These are phyloP conservation scores for Fallopia convolvulus DNA, from an alignment of 148 eudicot genomes.

Conservation along the genomic window DNA sequence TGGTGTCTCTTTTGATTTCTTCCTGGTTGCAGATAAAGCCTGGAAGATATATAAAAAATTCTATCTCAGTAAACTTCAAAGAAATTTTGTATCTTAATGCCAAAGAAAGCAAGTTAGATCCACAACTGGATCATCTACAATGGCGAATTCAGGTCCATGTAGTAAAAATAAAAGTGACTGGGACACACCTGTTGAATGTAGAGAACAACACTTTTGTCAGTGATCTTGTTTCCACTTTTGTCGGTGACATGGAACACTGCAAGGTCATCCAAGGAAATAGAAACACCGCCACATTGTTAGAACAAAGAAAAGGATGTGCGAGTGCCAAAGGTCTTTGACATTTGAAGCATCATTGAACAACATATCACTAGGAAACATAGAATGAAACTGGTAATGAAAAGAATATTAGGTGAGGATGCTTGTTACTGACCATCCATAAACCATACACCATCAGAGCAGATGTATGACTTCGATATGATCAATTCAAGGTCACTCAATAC, in stretches of 20 bases:
- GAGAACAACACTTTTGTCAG: slow-evolving; percentile 33
- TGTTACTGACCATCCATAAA: slow-evolving; percentile 20
- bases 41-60: slow-evolving; percentile 1
- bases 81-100: neutral
- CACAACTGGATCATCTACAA: neutral
- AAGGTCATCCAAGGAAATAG: neutral
- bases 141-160: neutral
- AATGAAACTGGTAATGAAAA: neutral
- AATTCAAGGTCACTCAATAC: slow-evolving; percentile 9
- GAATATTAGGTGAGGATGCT: neutral
- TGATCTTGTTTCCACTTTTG: slow-evolving; percentile 10
- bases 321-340: neutral
- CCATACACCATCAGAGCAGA: slow-evolving; percentile 16
- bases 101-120: neutral
- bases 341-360: neutral
- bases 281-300: neutral
- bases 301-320: neutral
- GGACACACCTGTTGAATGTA: slow-evolving; percentile 59
- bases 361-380: neutral
- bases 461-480: slow-evolving; percentile 12
- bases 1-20: slow-evolving; percentile 24
- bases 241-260: slow-evolving; percentile 19
- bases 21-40: slow-evolving; percentile 44
- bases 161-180: neutral
- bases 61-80: neutral